These are phyloP conservation scores for Metschnikowia sp. DNA, from an alignment of 805 yeast species.

Conservation along the genomic window DNA sequence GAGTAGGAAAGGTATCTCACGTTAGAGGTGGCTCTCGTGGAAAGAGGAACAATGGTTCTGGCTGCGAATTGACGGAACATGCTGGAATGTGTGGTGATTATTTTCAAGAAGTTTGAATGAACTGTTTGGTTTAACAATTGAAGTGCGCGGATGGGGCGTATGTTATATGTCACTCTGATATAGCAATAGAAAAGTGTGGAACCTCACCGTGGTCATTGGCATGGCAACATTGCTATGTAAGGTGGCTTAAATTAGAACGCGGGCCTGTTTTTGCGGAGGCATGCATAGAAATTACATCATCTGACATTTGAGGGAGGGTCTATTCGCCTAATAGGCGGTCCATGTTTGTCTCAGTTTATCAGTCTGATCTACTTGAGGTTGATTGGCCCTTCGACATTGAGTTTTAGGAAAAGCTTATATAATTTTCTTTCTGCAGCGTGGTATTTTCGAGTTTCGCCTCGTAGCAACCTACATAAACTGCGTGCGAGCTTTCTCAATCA, in stretches of 20 bases:
- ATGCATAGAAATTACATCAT: not conserved
- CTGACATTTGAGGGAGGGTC: too few relatives aligned
- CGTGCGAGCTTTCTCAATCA: constrained; percentile 24
- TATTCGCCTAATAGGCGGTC: too few relatives aligned
- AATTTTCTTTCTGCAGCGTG: too few relatives aligned
- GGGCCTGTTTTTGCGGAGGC: not conserved
- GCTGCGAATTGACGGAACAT: constrained; percentile 15
- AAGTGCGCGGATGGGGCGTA: not conserved
- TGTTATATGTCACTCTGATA: not conserved
- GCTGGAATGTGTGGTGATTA: constrained; percentile 1
- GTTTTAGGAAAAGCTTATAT: too few relatives aligned
- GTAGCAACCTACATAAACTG: constrained; percentile 9
- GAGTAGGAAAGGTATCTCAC: constrained; percentile 12
- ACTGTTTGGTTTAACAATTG: not conserved
- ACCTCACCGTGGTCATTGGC: constrained; percentile 1
- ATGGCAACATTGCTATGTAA: constrained; percentile 12
- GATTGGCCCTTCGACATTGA: too few relatives aligned
- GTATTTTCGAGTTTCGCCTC: too few relatives aligned
- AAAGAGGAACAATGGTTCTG: constrained; percentile 9
- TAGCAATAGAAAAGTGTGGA: constrained; percentile 8
- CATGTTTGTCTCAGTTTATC: too few relatives aligned
- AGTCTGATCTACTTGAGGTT: too few relatives aligned
- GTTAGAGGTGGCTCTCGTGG: constrained; percentile 7
- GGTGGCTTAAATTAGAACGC: not conserved
- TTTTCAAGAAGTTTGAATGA: not conserved